Conservation (phyloP, 2,329 filamentous ascomycete species). For the Paraphoma chrysanthemicola region DNA sequence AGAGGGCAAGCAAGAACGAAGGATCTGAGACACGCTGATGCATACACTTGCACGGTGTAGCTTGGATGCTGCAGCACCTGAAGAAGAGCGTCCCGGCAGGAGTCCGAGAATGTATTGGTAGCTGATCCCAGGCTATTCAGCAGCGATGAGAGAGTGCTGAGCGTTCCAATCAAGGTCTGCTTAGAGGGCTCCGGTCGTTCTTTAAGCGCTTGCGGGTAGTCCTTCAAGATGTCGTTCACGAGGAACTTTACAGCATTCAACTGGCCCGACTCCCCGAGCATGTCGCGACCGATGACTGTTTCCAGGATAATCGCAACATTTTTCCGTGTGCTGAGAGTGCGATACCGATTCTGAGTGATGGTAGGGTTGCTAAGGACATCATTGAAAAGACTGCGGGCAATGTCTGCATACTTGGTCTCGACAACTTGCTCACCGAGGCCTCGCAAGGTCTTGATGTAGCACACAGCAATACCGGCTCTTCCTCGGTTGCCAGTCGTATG, state of each 20-base stretch:
- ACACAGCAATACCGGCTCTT: constrained; percentile 83
- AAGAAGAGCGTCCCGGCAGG: constrained; percentile 83
- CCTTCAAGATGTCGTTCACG: constrained; percentile 88
- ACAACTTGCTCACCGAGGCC: constrained; percentile 82
- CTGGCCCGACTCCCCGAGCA: constrained; percentile 90
- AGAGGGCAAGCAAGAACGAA: constrained; percentile 92
- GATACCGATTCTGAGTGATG: constrained; percentile 84
- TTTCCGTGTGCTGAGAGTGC: constrained; percentile 81
- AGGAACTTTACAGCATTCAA: constrained; percentile 80
- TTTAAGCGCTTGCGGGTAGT: constrained; percentile 88
- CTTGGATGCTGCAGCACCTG: constrained; percentile 94
- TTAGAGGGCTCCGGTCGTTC: constrained; percentile 90
- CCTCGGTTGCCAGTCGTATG: constrained; percentile 79
- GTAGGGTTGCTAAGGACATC: constrained; percentile 80
- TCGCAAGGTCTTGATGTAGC: constrained; percentile 82
- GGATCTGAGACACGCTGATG: constrained; percentile 82
- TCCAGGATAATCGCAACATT: constrained; percentile 86
- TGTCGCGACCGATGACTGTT: constrained; percentile 78
- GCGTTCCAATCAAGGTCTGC: constrained; percentile 77
- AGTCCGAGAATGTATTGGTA: constrained; percentile 77
- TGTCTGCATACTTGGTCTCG: constrained; percentile 80
- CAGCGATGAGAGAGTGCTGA: constrained; percentile 81
- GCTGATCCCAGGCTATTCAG: constrained; percentile 84
- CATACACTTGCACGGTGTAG: constrained; percentile 93
- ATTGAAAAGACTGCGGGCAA: constrained; percentile 79